phyloP scores from a whole-genome alignment of 2,329 filamentous ascomycete genomes.

The Hypoxylon rubiginosum region DNA sequence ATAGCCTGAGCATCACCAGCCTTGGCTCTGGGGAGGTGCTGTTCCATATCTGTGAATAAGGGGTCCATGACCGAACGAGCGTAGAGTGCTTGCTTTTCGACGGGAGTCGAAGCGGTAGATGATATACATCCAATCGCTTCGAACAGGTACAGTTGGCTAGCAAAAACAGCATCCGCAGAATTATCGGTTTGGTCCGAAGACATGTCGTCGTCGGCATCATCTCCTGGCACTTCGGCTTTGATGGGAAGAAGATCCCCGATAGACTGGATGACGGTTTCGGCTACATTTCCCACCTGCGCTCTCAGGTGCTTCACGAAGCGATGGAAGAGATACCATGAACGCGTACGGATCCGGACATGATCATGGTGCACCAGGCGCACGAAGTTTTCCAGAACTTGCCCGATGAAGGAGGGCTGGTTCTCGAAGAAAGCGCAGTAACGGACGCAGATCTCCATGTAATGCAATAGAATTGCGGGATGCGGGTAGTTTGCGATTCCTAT shows the following conservation, averaged over 20 bases:
- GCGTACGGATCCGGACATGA: conserved; percentile 86
- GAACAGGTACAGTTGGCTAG: conserved; percentile 91
- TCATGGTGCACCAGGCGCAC: conserved; percentile 90
- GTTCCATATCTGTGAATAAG: conserved; percentile 89
- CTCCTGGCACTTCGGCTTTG: conserved; percentile 86
- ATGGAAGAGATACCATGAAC: conserved; percentile 98
- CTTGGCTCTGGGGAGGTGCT: conserved; percentile 81
- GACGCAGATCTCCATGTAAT: conserved; percentile 99
- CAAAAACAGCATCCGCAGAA: conserved; percentile 91
- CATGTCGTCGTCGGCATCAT: conserved; percentile 88
- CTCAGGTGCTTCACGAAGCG: conserved; percentile 91
- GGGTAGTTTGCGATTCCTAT: conserved; percentile 85
- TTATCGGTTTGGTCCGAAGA: conserved; percentile 93
- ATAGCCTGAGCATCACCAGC: conserved; percentile 84
- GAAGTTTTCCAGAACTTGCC: conserved; percentile 90
- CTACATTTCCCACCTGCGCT: conserved; percentile 86
- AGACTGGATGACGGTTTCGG: conserved; percentile 91
- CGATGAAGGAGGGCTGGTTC: conserved; percentile 82
- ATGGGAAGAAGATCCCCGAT: conserved; percentile 90
- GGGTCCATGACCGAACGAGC: conserved; percentile 90
- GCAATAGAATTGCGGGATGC: conserved; percentile 91
- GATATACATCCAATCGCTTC: conserved; percentile 95
- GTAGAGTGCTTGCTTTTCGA: conserved; percentile 89
- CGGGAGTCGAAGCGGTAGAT: conserved; percentile 80
- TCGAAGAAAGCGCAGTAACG: conserved; percentile 96